phyloP scores from a whole-genome alignment of 257 asterid species.

The Thymus mandschuricus region DNA sequence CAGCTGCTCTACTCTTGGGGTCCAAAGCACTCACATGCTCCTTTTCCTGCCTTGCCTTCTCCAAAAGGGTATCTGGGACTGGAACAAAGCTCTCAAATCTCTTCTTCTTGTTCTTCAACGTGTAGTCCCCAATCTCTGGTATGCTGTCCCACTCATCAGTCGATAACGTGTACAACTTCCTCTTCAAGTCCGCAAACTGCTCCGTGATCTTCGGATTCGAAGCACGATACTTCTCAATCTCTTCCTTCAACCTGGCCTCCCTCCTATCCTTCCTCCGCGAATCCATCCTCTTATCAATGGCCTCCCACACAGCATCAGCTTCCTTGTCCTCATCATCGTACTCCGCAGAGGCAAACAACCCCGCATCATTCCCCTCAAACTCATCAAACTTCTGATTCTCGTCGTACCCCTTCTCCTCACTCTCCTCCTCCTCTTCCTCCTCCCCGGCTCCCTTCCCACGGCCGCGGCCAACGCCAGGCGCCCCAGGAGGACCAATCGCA shows the following conservation, averaged over 20 bases:
- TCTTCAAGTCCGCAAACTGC: slow-evolving; percentile 90
- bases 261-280: slow-evolving; percentile 86
- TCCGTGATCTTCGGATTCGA: slow-evolving; percentile 88
- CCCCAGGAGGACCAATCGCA: slow-evolving; percentile 48
- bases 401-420: slow-evolving; percentile 82
- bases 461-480: slow-evolving; percentile 68
- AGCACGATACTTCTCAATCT: slow-evolving; percentile 88
- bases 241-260: slow-evolving; percentile 91
- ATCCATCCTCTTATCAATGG: slow-evolving; percentile 85
- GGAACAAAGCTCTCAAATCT: slow-evolving; percentile 94
- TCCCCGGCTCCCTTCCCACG: slow-evolving; percentile 69
- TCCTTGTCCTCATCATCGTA: slow-evolving; percentile 95
- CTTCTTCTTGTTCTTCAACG: slow-evolving; percentile 79
- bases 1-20: slow-evolving; percentile 78
- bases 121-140: slow-evolving; percentile 90
- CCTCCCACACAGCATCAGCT: slow-evolving; percentile 89
- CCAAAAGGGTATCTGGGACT: slow-evolving; percentile 83
- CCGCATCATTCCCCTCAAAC: slow-evolving; percentile 92
- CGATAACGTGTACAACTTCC: slow-evolving; percentile 66
- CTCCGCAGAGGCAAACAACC: slow-evolving; percentile 89
- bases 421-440: slow-evolving; percentile 80
- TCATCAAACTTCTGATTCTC: slow-evolving; percentile 93
- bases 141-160: slow-evolving; percentile 83
- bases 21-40: slow-evolving; percentile 91
- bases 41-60: slow-evolving; percentile 93